Base-by-base conservation (phyloP, 805 yeast genomes). In the Tetrapisispora fleetii region DNA sequence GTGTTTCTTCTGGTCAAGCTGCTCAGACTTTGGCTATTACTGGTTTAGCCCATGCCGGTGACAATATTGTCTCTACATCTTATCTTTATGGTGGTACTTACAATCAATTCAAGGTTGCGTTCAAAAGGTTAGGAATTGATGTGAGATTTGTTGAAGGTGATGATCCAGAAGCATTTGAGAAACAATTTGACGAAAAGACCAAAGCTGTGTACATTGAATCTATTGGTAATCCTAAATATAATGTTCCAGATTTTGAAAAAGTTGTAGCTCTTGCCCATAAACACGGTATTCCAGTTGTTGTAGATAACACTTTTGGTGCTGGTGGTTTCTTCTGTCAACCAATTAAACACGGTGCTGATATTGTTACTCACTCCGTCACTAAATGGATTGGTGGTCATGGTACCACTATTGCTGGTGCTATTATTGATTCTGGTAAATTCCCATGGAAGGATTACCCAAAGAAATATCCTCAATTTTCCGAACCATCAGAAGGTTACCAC, bases 351-450 rank as follows among this genome's bases (percentile, higher is more conserved):
- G 97, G 97, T 56, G 97, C 88, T 43, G 96, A 90, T 65, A 83
- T 90, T 55, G 84, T 91, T 33, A 85, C 85, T 19, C 96, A 90
- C 68, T 89, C 96, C 52, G 96, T 96, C 48, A 90, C 98, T 51
- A 90, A 90, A 69, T 91, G 96, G 96, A 90, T 90, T 56, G 95
- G 95, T 54, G 98, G 97, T 51, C 97, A 90, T 64, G 97, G 98
- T 64, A 88, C 85, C 49, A 87, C 96, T 40, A 82, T 90, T 67
- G 97, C 85, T 47, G 98, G 98, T 74, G 85, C 83, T 47, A 75
- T 91, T 55, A 76, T 91, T 43, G 96, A 91, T 66, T 79, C 89
- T 36, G 96, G 97, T 57, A 90, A 85, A 45, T 91, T 91, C 76
- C 95, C 91, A 60, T 91, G 95, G 90, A 73, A 77, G 50, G 78